Percentiles rank a stretch among this genome's conserved stretches.
phyloP scores from a whole-genome alignment of 331 rosid species.

The Quercus phellos region DNA sequence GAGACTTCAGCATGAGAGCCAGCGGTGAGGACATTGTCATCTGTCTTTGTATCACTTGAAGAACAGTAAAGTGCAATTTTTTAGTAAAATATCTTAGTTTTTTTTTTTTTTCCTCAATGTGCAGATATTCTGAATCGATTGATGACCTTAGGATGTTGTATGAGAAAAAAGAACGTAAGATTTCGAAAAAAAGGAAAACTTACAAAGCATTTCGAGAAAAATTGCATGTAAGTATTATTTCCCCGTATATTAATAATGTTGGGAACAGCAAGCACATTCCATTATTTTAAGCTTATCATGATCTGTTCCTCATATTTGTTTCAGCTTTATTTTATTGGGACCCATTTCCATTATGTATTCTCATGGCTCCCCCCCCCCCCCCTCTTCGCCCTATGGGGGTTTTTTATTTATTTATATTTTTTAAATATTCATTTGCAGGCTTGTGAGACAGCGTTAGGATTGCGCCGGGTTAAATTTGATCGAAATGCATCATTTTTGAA shows the following conservation, averaged over 20 bases:
- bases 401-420: no score
- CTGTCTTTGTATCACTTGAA: constrained; percentile 13
- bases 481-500: constrained; percentile 56
- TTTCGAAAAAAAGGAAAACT: constrained; percentile 49
- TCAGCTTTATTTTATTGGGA: not conserved
- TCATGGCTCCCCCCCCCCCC: not conserved
- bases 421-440: constrained; percentile 42
- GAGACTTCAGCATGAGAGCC: constrained; percentile 64
- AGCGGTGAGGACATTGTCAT: constrained; percentile 34
- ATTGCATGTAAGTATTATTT: constrained; percentile 49
- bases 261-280: not conserved
- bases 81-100: not conserved
- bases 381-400: not conserved
- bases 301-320: not conserved
- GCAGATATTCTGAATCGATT: constrained; percentile 71
- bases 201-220: constrained; percentile 67
- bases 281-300: constrained; percentile 7
- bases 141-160: constrained; percentile 69
- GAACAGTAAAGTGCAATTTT: constrained; percentile 10
- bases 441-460: constrained; percentile 53
- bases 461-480: constrained; percentile 49
- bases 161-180: constrained; percentile 62
- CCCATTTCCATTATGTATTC: not conserved
- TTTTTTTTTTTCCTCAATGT: not conserved
- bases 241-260: not conserved